These are phyloP conservation scores for Mortierella polycephala DNA, from an alignment of 371 early-diverging fungal genomes.

Conservation along the genomic window DNA sequence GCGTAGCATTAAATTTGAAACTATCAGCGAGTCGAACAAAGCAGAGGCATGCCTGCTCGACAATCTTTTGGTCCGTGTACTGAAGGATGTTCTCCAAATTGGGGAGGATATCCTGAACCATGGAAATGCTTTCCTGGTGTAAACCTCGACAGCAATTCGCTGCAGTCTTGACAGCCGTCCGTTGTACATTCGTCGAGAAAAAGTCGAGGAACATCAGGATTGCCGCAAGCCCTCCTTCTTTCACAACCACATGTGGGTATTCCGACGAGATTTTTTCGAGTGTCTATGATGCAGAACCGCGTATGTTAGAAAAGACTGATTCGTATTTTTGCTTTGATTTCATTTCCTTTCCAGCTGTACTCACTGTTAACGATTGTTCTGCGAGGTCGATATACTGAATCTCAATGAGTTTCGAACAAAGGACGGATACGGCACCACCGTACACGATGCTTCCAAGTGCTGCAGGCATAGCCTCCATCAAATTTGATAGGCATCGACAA, in stretches of 20 bases:
- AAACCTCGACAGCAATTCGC: conserved; percentile 82
- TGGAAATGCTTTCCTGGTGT: conserved; percentile 64
- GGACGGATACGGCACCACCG: conserved; percentile 75
- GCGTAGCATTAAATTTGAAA: conserved; percentile 63
- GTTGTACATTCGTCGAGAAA: conserved; percentile 87
- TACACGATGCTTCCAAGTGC: conserved; percentile 72
- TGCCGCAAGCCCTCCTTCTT: conserved; percentile 82
- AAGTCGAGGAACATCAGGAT: conserved; percentile 91
- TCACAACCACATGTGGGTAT: conserved; percentile 77
- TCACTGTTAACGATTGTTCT: conserved; percentile 84
- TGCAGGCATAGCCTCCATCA: conserved; percentile 89
- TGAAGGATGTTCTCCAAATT: conserved; percentile 74
- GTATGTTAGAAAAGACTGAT: background rate
- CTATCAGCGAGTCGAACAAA: conserved; percentile 74
- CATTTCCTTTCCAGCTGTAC: background rate
- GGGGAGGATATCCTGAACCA: conserved; percentile 76
- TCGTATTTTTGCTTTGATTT: conserved; percentile 18
- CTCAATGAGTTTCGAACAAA: conserved; percentile 81
- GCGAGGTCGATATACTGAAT: conserved; percentile 94
- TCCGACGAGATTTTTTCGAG: conserved; percentile 82
- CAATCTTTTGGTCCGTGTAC: conserved; percentile 78
- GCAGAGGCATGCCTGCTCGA: conserved; percentile 76
- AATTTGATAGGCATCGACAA: conserved; percentile 87
- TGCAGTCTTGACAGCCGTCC: conserved; percentile 83
- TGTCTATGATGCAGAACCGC: conserved; percentile 54